These are phyloP conservation scores for Dionaea muscipula DNA, from an alignment of 179 eudicot genomes.

Conservation along the genomic window DNA sequence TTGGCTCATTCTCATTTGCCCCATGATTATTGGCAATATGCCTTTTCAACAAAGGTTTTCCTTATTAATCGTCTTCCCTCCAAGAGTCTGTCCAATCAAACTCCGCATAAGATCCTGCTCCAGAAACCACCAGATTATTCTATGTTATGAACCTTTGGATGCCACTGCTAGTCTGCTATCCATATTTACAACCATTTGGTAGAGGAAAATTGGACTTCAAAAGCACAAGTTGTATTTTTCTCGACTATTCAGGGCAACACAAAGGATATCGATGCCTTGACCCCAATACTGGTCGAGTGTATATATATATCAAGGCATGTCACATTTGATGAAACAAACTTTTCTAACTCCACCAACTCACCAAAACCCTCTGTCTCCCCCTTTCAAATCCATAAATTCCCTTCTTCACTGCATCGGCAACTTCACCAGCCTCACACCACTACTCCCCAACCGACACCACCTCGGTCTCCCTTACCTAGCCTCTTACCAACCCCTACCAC, in stretches of 20 bases:
- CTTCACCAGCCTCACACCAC: too few species aligned
- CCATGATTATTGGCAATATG: background rate
- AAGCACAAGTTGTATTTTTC: background rate
- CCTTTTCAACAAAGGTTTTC: background rate
- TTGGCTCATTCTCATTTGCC: background rate
- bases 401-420: too few species aligned
- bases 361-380: too few species aligned
- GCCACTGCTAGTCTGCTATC: conserved; percentile 3
- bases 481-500: too few species aligned
- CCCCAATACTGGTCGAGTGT: background rate
- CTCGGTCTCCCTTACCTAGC: too few species aligned
- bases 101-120: background rate
- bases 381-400: too few species aligned
- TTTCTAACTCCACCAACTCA: too few species aligned
- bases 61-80: background rate
- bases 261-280: conserved; percentile 1
- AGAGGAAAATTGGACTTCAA: background rate
- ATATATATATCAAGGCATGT: background rate
- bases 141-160: background rate
- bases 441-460: too few species aligned
- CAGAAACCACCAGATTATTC: background rate
- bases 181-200: too few species aligned
- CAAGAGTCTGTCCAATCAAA: background rate
- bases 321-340: background rate
- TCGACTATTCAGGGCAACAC: background rate